phyloP scores from a whole-genome alignment of 2,329 filamentous ascomycete genomes.

The Fusarium torulosum region DNA sequence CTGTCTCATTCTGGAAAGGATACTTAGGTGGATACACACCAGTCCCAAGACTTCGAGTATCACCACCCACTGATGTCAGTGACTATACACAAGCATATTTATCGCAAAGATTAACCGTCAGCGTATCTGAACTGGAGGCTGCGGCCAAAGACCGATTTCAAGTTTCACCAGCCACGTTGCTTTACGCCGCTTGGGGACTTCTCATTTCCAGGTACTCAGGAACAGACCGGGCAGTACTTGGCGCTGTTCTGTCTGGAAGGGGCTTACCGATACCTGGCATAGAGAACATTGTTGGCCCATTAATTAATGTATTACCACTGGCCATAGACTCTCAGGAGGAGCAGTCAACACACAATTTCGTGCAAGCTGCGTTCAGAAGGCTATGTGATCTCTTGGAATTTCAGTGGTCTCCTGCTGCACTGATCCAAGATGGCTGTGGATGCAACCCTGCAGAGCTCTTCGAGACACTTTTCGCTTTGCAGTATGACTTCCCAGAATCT shows the following conservation, averaged over 20 bases:
- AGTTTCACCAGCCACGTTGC: not conserved
- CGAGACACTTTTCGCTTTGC: too few species aligned
- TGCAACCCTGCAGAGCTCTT: too few species aligned
- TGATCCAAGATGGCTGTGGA: too few species aligned
- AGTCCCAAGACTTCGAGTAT: too few species aligned
- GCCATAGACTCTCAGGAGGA: not conserved
- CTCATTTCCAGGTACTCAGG: not conserved
- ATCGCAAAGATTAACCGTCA: not conserved
- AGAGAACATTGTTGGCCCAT: not conserved
- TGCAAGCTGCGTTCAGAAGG: too few species aligned
- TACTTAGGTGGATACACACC: not conserved
- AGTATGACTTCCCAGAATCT: too few species aligned
- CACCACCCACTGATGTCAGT: not conserved
- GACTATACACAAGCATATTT: not conserved
- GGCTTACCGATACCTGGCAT: not conserved
- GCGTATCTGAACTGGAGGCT: not conserved
- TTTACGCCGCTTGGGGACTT: not conserved
- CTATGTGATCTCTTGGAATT: too few species aligned
- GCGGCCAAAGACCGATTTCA: not conserved
- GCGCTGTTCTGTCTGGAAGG: not conserved
- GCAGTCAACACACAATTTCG: too few species aligned
- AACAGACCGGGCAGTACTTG: not conserved
- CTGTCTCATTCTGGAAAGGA: not conserved
- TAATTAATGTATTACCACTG: not conserved
- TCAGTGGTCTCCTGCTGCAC: too few species aligned